These are phyloP conservation scores for Brettanomyces naardenensis DNA, from an alignment of 805 yeast species.

Conservation along the genomic window DNA sequence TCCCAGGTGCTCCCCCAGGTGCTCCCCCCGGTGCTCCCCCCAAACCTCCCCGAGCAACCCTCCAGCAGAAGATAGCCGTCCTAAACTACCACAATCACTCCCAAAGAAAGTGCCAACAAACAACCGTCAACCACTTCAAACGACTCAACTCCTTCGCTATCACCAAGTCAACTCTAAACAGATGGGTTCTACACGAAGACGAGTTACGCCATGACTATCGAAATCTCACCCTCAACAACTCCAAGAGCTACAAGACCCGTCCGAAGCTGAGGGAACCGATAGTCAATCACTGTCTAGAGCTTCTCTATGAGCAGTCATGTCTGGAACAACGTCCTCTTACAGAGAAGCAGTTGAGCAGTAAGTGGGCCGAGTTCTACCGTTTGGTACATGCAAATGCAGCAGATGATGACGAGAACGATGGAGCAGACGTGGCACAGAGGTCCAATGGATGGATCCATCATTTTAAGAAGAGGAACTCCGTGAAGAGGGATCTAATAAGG, in stretches of 20 bases:
- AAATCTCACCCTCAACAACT: slow-evolving; percentile 20
- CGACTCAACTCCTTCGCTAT: slow-evolving; percentile 25
- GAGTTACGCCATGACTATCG: slow-evolving; percentile 23
- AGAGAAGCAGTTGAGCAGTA: not conserved
- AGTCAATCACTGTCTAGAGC: slow-evolving; percentile 28
- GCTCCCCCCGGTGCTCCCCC: too few species aligned
- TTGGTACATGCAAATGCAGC: not conserved
- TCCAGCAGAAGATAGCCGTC: not conserved
- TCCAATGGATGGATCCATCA: slow-evolving; percentile 36
- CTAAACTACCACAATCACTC: not conserved
- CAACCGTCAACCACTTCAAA: not conserved
- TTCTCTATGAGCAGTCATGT: slow-evolving; percentile 29
- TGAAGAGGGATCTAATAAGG: slow-evolving; percentile 22
- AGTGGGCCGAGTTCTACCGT: not conserved
- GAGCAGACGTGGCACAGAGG: slow-evolving; percentile 12
- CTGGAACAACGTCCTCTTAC: not conserved
- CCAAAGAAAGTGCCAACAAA: not conserved
- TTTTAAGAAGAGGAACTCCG: slow-evolving; percentile 26
- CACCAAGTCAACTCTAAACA: slow-evolving; percentile 30
- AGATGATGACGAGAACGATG: too few species aligned
- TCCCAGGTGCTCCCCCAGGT: too few species aligned
- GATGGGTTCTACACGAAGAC: slow-evolving; percentile 31
- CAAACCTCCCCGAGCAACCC: not conserved
- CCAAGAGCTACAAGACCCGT: slow-evolving; percentile 23
- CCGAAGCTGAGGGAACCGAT: slow-evolving; percentile 27